phyloP scores from a whole-genome alignment of 257 asterid species.

The Osmanthus fragrans region DNA sequence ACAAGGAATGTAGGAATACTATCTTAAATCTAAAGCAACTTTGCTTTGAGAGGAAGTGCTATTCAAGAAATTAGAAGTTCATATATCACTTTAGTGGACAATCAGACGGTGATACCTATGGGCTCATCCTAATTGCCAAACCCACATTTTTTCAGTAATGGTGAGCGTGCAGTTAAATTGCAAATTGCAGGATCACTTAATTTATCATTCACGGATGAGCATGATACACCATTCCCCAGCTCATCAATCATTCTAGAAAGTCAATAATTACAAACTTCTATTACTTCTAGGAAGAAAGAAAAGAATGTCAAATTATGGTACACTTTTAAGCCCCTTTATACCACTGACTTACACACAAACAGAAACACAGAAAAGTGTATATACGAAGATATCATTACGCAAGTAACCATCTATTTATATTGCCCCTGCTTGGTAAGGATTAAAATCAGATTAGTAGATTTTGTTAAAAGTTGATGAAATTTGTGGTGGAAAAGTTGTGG shows the following conservation, averaged over 20 bases:
- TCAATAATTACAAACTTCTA: not conserved
- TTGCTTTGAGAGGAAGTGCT: not conserved
- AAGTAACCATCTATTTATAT: conserved; percentile 4
- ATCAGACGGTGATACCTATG: conserved; percentile 5
- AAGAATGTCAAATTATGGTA: not conserved
- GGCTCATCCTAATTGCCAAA: conserved; percentile 17
- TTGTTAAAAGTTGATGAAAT: too few relatives aligned
- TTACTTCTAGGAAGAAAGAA: not conserved
- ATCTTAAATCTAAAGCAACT: conserved; percentile 7
- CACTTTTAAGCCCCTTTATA: conserved; percentile 17
- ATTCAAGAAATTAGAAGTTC: conserved; percentile 20
- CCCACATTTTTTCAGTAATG: conserved; percentile 14
- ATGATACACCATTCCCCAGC: not conserved
- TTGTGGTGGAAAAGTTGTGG: too few relatives aligned
- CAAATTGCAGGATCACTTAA: conserved; percentile 8
- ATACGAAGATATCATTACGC: conserved; percentile 10
- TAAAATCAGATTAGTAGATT: too few relatives aligned
- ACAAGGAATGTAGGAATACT: not conserved
- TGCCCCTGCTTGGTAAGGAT: too few relatives aligned
- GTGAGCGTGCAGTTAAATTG: not conserved
- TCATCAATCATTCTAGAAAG: conserved; percentile 6
- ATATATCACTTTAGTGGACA: conserved; percentile 12
- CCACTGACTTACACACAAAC: conserved; percentile 10
- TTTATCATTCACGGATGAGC: conserved; percentile 7
- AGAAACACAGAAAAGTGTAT: not conserved